Evolutionary conservation across 305 asterid species (phyloP).

Genomic region (Solanum chacoense): DNA sequence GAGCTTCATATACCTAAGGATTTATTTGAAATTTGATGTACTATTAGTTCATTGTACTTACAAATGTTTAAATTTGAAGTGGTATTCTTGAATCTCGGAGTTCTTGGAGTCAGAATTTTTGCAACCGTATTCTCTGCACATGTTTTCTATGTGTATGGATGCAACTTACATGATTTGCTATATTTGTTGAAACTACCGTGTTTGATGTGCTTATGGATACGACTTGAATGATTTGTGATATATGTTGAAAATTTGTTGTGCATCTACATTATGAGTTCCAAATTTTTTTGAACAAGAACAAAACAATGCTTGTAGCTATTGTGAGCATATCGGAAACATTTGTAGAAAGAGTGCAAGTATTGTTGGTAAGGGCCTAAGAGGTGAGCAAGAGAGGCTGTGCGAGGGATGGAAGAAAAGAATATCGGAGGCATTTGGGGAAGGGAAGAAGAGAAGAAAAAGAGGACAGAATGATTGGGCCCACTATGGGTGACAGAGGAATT

Average conservation of each 20-base stretch:
- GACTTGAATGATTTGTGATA: background rate
- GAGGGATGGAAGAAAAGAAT: background rate
- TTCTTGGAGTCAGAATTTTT: background rate
- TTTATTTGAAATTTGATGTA: background rate
- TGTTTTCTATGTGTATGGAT: background rate
- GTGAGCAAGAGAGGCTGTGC: background rate
- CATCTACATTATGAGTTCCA: conserved; percentile 1
- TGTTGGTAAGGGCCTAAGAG: background rate
- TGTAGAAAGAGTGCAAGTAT: background rate
- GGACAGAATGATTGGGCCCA: background rate
- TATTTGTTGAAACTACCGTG: background rate
- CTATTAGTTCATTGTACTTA: background rate
- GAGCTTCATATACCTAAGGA: background rate
- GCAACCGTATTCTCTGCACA: background rate
- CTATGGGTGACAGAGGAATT: background rate
- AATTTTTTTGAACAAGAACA: background rate
- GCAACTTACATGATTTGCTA: background rate
- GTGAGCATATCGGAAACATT: background rate
- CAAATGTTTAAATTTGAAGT: background rate
- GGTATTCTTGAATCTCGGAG: background rate
- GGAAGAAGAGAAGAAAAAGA: background rate
- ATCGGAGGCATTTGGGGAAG: background rate
- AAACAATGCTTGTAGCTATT: background rate
- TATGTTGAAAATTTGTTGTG: background rate
- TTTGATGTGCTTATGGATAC: background rate